Evolutionary conservation across 2,329 filamentous ascomycete species (phyloP).

Genomic region (Lecanicillium sp.): DNA sequence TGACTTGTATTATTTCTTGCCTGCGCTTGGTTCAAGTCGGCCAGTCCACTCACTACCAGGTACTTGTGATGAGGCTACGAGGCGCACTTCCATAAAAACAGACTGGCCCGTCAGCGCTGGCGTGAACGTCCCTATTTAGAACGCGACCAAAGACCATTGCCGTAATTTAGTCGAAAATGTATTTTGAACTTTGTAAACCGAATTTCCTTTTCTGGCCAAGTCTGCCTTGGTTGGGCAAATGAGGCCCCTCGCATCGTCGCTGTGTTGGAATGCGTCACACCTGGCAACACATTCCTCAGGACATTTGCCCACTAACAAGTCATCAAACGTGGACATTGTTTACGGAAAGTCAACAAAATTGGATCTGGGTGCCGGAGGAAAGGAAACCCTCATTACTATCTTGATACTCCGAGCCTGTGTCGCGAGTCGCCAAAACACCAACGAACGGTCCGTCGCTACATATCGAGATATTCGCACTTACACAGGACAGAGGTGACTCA

Average conservation of each 20-base stretch:
- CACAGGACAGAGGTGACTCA: no score
- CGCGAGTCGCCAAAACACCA: no score
- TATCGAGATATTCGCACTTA: no score
- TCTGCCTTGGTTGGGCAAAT: slow-evolving; percentile 8
- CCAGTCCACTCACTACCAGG: no score
- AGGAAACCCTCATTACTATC: no score
- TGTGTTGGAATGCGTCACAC: slow-evolving; percentile 27
- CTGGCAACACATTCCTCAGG: slow-evolving; percentile 31
- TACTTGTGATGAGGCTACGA: no score
- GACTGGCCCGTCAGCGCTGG: no score
- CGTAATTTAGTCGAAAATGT: background rate
- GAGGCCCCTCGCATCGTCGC: background rate
- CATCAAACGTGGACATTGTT: background rate
- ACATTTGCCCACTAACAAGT: slow-evolving; percentile 12
- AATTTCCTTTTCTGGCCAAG: background rate
- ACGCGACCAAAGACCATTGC: background rate
- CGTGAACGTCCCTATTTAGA: no score
- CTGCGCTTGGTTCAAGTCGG: no score
- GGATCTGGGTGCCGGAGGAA: background rate
- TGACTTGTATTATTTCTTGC: slow-evolving; percentile 3
- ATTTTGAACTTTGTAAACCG: background rate
- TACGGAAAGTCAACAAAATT: slow-evolving; percentile 3
- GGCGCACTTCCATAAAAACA: no score
- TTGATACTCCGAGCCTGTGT: no score
- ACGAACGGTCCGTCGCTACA: no score